These are phyloP conservation scores for Candida verbasci DNA, from an alignment of 805 yeast genomes.

Conservation along the genomic window DNA sequence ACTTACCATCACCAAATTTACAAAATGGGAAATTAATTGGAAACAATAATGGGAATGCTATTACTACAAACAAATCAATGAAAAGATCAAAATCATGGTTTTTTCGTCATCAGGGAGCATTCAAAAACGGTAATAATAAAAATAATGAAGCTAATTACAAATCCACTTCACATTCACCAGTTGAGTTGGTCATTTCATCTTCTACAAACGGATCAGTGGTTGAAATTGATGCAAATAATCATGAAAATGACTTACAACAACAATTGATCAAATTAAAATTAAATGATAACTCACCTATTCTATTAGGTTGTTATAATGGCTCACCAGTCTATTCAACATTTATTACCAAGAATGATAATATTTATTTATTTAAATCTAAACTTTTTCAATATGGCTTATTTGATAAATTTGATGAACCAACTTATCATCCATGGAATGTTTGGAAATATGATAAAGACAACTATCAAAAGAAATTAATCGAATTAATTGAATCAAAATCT, in stretches of 20 bases:
- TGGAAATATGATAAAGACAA: slow-evolving; percentile 3
- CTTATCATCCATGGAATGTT: slow-evolving; percentile 4
- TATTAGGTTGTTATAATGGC: slow-evolving; percentile 5
- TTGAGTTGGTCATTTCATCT: too few species aligned
- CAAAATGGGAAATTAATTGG: not conserved
- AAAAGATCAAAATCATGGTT: slow-evolving; percentile 2
- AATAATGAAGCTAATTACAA: too few species aligned
- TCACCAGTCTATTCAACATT: not conserved
- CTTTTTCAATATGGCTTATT: not conserved
- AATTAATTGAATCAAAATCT: slow-evolving; percentile 1
- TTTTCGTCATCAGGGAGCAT: not conserved
- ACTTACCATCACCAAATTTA: slow-evolving; percentile 2
- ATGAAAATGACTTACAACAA: not conserved
- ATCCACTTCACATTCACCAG: too few species aligned
- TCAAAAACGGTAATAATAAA: not conserved
- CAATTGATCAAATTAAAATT: not conserved
- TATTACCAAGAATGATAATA: too few species aligned
- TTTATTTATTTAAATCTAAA: not conserved
- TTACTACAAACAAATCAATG: not conserved
- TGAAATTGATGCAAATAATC: not conserved
- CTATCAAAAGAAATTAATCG: not conserved
- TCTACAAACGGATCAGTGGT: not conserved
- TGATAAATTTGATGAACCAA: not conserved
- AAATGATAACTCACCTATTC: slow-evolving; percentile 4
- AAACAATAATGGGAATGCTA: not conserved